Evolutionary conservation across 306 rosid genomes (phyloP).

Genomic region (Prunus salicina): DNA sequence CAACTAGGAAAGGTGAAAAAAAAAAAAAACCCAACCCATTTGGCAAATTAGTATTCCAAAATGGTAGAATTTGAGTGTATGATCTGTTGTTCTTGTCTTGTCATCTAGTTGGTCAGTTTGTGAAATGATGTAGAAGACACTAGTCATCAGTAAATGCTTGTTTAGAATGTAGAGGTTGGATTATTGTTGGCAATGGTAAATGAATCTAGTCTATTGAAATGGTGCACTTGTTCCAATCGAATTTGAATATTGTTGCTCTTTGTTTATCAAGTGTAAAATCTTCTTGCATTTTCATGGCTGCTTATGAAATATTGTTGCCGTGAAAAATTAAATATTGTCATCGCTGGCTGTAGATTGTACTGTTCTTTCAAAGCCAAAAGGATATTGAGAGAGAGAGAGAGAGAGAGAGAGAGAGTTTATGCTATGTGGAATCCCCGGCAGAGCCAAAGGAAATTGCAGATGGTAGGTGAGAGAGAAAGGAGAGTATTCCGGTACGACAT

Average conservation of each 20-base stretch:
- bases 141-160: slow-evolving; percentile 11
- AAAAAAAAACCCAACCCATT: not conserved
- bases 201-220: no score
- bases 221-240: not conserved
- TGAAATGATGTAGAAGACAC: slow-evolving; percentile 10
- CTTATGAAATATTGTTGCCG: not conserved
- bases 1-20: slow-evolving; percentile 24
- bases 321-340: not conserved
- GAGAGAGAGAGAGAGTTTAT: no score
- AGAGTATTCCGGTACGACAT: no score
- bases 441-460: no score
- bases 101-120: slow-evolving; percentile 8
- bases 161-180: not conserved
- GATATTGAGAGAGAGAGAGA: no score
- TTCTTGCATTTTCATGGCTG: not conserved
- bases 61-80: not conserved
- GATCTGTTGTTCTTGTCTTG: not conserved
- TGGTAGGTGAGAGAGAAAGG: no score
- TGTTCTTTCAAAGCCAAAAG: no score
- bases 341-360: not conserved
- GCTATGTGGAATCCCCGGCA: no score
- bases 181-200: not conserved
- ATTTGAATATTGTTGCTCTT: not conserved
- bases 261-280: not conserved
- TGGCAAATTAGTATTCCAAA: slow-evolving; percentile 1